These are phyloP conservation scores for Aspergillus chevalieri DNA, from an alignment of 2,329 filamentous ascomycete genomes.

Conservation along the genomic window DNA sequence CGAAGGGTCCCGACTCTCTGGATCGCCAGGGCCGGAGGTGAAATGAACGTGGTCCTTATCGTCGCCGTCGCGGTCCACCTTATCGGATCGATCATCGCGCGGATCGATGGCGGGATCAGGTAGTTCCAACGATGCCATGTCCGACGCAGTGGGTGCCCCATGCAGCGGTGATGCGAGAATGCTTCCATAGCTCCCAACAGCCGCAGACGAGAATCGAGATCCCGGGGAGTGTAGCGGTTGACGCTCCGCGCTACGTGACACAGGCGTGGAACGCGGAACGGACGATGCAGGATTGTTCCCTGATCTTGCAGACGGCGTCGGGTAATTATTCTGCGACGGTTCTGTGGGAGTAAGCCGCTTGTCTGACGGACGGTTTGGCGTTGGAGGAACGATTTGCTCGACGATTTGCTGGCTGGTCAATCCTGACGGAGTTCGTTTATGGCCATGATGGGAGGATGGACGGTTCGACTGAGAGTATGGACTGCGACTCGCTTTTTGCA, in stretches of 20 bases:
- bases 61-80: neutral
- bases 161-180: slow-evolving; percentile 54
- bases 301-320: slow-evolving; percentile 5
- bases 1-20: slow-evolving; percentile 7
- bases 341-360: neutral
- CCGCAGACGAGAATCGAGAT: slow-evolving; percentile 27
- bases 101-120: slow-evolving; percentile 57
- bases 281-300: neutral
- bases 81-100: slow-evolving; percentile 10
- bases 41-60: slow-evolving; percentile 4
- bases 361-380: slow-evolving; percentile 7
- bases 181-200: slow-evolving; percentile 55
- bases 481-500: slow-evolving; percentile 52
- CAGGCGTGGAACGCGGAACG: slow-evolving; percentile 26
- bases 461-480: slow-evolving; percentile 35
- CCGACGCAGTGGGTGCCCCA: slow-evolving; percentile 22
- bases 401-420: slow-evolving; percentile 2
- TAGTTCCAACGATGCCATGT: slow-evolving; percentile 51
- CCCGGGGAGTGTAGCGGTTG: slow-evolving; percentile 28
- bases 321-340: neutral
- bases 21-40: neutral
- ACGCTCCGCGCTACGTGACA: slow-evolving; percentile 30
- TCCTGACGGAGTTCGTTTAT: neutral
- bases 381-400: slow-evolving; percentile 3
- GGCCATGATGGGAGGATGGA: slow-evolving; percentile 22